Base-by-base conservation (phyloP, 805 yeast species). In the Metschnikowia arizonensis region DNA sequence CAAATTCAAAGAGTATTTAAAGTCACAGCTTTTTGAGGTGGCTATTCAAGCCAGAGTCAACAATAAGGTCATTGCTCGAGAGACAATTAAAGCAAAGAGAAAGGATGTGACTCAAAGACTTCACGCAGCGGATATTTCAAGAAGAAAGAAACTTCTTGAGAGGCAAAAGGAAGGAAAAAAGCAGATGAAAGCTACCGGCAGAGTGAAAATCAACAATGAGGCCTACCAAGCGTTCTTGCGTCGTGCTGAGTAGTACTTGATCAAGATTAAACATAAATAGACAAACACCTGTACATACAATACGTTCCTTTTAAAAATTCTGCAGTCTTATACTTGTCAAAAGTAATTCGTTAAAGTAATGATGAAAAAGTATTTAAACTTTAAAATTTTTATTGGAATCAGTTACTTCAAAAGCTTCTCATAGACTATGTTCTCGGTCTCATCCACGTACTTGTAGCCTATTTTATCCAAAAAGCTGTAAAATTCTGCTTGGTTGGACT, bases 81-180 rank as follows among this genome's bases (percentile, higher is more conserved):
- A 91, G 59, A 90, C 97, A 0, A 86, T 93, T 51, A 87, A 88
- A 62, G 98, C 98, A 5, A 79, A 88, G 60, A 73, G 97, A 49
- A 91, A 91, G 65, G 98, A 91, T 65, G 99, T 91, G n/a, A 73
- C 93, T 45, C 96, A 93, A 24, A 86, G 82, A 59, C 69, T 93
- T 49, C 98, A 91, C 64, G 99, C 98, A 0, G 82, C 96, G 15
- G 99, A 91, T 69, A 79, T 90, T 28, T 78, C 95, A 0, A 76
- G 99, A 68, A 76, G 96, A 50, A 89, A 89, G 72, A 91, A 91
- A 66, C 74, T 91, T 54, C 70, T 91, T 43, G 88, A 77, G 45
- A 84, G 85, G 56, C 99, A 91, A 59, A 91, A 90, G 63, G 96
- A 88, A 60, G 99, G 99, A 31, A 93, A 93, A 66, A 88, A 85